A percentile compares a stretch with the other conserved stretches of the same genome.
phyloP scores from a whole-genome alignment of 495 filamentous ascomycete genomes.

The Annulohypoxylon stygium region DNA sequence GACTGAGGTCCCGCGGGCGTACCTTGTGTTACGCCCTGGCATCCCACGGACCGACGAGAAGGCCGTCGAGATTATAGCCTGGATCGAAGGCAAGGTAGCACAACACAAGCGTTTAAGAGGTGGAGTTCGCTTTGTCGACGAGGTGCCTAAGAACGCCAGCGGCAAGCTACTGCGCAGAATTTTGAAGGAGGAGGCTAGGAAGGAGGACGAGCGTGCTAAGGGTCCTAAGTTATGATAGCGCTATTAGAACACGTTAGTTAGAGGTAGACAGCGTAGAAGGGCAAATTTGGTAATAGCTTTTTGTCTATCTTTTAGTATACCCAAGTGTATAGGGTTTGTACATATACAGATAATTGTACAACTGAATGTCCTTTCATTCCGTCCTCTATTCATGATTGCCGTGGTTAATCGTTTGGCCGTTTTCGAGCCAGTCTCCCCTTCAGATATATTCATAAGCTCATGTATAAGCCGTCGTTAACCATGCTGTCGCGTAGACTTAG shows the following conservation, averaged over 20 bases:
- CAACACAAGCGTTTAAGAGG: slow-evolving; percentile 80
- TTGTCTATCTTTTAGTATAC: slow-evolving; percentile 22
- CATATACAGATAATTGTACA: slow-evolving; percentile 31
- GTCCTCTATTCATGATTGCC: slow-evolving; percentile 15
- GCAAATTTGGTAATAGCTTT: neutral
- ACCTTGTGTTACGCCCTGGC: slow-evolving; percentile 75
- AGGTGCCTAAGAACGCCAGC: slow-evolving; percentile 84
- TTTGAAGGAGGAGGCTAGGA: slow-evolving; percentile 56
- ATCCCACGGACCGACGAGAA: slow-evolving; percentile 62
- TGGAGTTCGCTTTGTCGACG: slow-evolving; percentile 83
- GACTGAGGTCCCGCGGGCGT: slow-evolving; percentile 87
- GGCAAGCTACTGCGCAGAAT: slow-evolving; percentile 90
- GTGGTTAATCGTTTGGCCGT: slow-evolving; percentile 7
- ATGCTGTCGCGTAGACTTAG: neutral
- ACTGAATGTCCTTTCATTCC: neutral
- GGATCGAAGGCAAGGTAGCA: slow-evolving; percentile 67
- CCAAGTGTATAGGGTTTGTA: slow-evolving; percentile 22
- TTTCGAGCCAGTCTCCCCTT: neutral
- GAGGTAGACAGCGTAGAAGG: neutral
- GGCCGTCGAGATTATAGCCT: slow-evolving; percentile 72
- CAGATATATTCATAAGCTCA: neutral
- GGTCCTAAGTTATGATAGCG: slow-evolving; percentile 44
- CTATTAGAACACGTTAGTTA: neutral
- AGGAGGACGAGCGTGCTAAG: slow-evolving; percentile 50
- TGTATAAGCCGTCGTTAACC: neutral